Base-by-base conservation (phyloP, 1,284 basidiomycete genomes). In the Austroboletus novae-zelandiae region DNA sequence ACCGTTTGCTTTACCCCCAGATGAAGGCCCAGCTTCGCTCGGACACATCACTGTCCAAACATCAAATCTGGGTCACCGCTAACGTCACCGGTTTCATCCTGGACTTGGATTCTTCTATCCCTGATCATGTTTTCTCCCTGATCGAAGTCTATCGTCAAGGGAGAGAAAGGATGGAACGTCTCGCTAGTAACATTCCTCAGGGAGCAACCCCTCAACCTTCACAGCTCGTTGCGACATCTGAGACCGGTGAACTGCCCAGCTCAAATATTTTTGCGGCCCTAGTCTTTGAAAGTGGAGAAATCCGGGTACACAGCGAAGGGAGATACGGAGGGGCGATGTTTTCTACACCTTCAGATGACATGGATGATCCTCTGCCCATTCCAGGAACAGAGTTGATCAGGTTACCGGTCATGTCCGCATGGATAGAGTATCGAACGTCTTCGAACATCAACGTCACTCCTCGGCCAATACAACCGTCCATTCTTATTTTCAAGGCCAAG, bases 31-130 rank as follows among this genome's bases (percentile, higher is more conserved):
- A 89, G 42, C 73, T 92, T 42, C 80, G 83, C 43, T 81, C 84
- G 2, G 78, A 83, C 9, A 75, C 74, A 5, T 71, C 75, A 2
- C 68, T 69, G 4, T 64, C 75, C 4, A 74, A 75, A 13, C 80
- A 84, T 53, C 78, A 81, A 46, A 68, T 92, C 29, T 81, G 78
- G 65, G 75, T 92, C 43, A 75, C 77, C 45, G 90, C 89, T 5
- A 80, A 80, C 43, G 89, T 96, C 52, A 91, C 84, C 56, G 94
- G 94, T 25, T 95, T 96, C 67, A 78, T 91, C 47, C 74, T 96
- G 32, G 86, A 93, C 55, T 74, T 97, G 15, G 91, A 94, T 59
- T 87, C 93, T 0, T 80, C 81, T 25, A 86, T 96, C 47, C 83
- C 90, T 3, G 83, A 86, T 55, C 89, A 85, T 57, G 72, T 93